A percentile compares a stretch with the other conserved stretches of the same genome.
phyloP scores from a whole-genome alignment of 1,284 basidiomycete genomes.

The Meripilus lineatus region DNA sequence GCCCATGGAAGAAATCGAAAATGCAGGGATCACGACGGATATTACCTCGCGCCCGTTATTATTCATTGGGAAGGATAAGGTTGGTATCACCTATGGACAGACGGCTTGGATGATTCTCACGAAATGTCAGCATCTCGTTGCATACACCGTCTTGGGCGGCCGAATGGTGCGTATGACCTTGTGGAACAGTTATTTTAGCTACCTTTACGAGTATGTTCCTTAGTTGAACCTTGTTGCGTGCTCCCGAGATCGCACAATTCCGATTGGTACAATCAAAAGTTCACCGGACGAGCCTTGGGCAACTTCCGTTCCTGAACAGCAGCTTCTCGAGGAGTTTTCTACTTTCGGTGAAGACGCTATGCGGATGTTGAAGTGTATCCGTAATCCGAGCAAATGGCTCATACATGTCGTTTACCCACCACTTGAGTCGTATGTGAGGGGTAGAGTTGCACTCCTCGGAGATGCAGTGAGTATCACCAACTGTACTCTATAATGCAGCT shows the following conservation, averaged over 20 bases:
- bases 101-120: constrained; percentile 9
- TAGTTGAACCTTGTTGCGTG: not conserved
- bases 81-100: no score
- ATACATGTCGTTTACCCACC: constrained; percentile 49
- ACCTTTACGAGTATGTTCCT: not conserved
- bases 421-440: constrained; percentile 40
- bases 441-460: constrained; percentile 47
- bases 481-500: not conserved
- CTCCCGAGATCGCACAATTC: constrained; percentile 8
- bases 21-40: constrained; percentile 37
- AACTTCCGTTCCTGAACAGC: constrained; percentile 34
- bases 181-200: not conserved
- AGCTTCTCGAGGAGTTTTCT: constrained; percentile 41
- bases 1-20: constrained; percentile 32
- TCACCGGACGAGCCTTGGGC: constrained; percentile 42
- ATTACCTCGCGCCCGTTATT: constrained; percentile 32
- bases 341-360: constrained; percentile 45
- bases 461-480: constrained; percentile 43
- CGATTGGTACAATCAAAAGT: constrained; percentile 32
- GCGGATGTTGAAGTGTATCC: constrained; percentile 41
- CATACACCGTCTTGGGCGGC: not conserved
- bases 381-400: constrained; percentile 51
- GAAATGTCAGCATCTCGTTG: constrained; percentile 29
- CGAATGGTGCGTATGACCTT: not conserved
- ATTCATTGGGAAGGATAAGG: constrained; percentile 41